phyloP scores from a whole-genome alignment of 169 alveolate species.

The Toxoplasma gondii region DNA sequence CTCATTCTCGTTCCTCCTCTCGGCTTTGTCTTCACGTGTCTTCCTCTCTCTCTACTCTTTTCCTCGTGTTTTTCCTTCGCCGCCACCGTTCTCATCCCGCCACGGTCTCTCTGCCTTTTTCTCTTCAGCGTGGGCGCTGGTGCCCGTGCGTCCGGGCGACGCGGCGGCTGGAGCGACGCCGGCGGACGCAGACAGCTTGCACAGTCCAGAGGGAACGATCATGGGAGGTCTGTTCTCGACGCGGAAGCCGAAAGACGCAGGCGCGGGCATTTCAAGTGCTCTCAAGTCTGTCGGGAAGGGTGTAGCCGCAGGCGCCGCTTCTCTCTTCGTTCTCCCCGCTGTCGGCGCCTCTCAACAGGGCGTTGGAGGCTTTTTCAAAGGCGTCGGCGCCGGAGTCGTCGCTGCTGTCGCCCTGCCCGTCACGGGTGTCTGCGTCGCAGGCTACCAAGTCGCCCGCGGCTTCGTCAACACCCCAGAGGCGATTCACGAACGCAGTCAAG shows the following conservation, averaged over 20 bases:
- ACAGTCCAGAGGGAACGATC: slow-evolving; percentile 34
- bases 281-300: slow-evolving; percentile 90
- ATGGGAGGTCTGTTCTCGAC: slow-evolving; percentile 54
- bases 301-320: slow-evolving; percentile 88
- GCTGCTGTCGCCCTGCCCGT: slow-evolving; percentile 89
- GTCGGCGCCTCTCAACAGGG: slow-evolving; percentile 90
- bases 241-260: slow-evolving; percentile 62
- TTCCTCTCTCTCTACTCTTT: background rate
- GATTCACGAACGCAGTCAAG: slow-evolving; percentile 82
- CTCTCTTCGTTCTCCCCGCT: slow-evolving; percentile 87
- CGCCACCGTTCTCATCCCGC: too few species aligned
- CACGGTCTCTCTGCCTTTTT: background rate
- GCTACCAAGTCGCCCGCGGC: slow-evolving; percentile 90
- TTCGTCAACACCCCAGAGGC: slow-evolving; percentile 90
- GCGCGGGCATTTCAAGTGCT: slow-evolving; percentile 88
- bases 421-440: slow-evolving; percentile 88
- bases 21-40: background rate
- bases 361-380: slow-evolving; percentile 88
- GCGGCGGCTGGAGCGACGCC: background rate
- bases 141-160: slow-evolving; percentile 16
- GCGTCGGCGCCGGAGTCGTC: slow-evolving; percentile 88
- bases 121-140: slow-evolving; percentile 25
- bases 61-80: background rate
- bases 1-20: background rate
- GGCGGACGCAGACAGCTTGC: background rate